Base-by-base conservation (phyloP, 345 rosid genomes). In the Orychophragmus violaceus region DNA sequence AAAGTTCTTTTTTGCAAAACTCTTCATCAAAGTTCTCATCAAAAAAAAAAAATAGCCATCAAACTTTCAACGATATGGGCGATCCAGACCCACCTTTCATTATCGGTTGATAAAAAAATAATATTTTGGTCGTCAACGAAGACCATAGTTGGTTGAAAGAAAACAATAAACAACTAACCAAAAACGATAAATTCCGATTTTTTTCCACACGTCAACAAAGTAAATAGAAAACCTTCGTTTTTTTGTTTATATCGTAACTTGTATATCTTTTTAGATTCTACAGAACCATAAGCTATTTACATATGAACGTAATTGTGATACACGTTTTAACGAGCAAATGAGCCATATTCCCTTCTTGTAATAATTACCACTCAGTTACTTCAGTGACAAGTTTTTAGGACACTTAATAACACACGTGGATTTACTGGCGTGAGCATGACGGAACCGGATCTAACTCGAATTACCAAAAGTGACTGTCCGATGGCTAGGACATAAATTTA, bases 401-500 rank as follows among this genome's bases (percentile, higher is more conserved):
- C 28, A 14, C 7, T 14, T 36, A 24, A 25, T 69, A 59, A 68
- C 24, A 14, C 22, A 48, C 66, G 59, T 49, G 39, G 56, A 46
- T 5, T 11, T 27, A 59, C 14, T 61, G 21, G 1, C 62, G 75
- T 54, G 49, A 42, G 57, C 48, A 23, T 62, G 63, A 44, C 28
- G 68, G 37, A 52, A 30, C 42, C 17, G 35, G 19, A 29, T 52
- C 18, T 11, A 21, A 21, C 24, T 2, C 41, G 5, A 59, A 60
- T 7, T 29, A 69, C 51, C 16, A 27, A 36, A 59, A 29, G 5
- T 29, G 27, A 42, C 60, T 52, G 13, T 28, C 10, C 29, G 9
- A 12, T 49, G 29, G 54, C 54, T 49, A 23, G 5, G 29, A 12
- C 17, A 48, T 46, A 48, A 48, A 21, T 11, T 9, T 10, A 48